Conservation (phyloP, 192 early-diverging fungal genomes). For the Entophlyctis luteolus region DNA sequence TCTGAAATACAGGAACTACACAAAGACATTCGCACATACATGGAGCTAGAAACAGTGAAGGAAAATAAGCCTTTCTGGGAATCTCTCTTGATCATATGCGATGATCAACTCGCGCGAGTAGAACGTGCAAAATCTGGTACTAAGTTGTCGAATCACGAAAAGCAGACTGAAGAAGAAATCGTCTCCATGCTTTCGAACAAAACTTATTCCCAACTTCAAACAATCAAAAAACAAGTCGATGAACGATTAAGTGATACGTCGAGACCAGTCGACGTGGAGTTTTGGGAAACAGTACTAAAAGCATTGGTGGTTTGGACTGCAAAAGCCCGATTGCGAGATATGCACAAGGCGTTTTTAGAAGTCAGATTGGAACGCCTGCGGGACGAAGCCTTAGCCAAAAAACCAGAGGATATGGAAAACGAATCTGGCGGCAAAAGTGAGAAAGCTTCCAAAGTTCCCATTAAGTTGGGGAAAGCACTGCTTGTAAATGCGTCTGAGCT, state of each 20-base stretch:
- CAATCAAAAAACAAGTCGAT: constrained; percentile 73
- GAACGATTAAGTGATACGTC: constrained; percentile 63
- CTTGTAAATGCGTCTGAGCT: constrained; percentile 28
- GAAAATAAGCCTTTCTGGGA: constrained; percentile 83
- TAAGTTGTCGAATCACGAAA: neutral
- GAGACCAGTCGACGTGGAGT: constrained; percentile 81
- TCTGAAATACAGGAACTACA: constrained; percentile 74
- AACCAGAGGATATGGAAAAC: neutral
- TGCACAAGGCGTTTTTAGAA: constrained; percentile 74
- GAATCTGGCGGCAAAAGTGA: no score
- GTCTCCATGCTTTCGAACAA: constrained; percentile 67
- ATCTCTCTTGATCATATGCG: constrained; percentile 75
- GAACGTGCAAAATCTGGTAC: neutral
- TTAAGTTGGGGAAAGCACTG: constrained; percentile 25
- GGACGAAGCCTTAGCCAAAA: neutral
- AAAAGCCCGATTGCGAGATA: constrained; percentile 67
- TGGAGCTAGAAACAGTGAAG: constrained; percentile 74
- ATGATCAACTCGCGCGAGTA: constrained; percentile 53
- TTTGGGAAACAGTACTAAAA: constrained; percentile 83
- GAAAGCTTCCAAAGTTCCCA: neutral
- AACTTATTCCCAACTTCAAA: constrained; percentile 64
- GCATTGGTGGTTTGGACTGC: constrained; percentile 79
- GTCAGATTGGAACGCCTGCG: constrained; percentile 71
- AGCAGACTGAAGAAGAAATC: constrained; percentile 57
- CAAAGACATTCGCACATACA: constrained; percentile 84